Evolutionary conservation across 495 filamentous ascomycete species (phyloP), one percentile per base, ranked within the genome.

Genomic region (Jackrogersella multiformis): DNA sequence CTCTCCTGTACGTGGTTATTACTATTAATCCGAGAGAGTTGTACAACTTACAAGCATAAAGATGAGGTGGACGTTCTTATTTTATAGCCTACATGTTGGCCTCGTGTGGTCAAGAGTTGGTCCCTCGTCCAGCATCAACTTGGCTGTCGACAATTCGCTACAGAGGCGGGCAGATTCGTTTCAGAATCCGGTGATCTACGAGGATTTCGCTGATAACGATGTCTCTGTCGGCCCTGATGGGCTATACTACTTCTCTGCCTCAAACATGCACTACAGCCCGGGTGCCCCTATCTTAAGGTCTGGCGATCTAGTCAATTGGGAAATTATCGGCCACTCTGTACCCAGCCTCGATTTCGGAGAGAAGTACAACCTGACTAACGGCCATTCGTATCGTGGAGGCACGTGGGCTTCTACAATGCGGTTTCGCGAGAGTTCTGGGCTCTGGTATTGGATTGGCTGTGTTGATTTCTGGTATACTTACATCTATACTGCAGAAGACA

Each of bases 371-470:
- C 72, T 89, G 45, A 75, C 75, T n/a, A 71, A 63, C 53, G 61
- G 53, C 18, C 44, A 52, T 34, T 84, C 82, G 2, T 89, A 88
- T 69, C 73, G 80, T 7, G 74, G 80, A 46, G 86, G 85, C 20
- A 85, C 81, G 10, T 87, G 84, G 84, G 86, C 86, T 0, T 82
- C 78, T 2, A 83, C 80, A 0, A 72, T 87, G 57, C 74, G 81
- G 21, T 85, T 86, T 68, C 80, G 81, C 10, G 30, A 72, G 21
- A 81, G 77, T 32, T 79, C 71, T 51, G 76, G 75, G 15, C 67
- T 67, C 1, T 89, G 78, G 67, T 86, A 87, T 73, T 89, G 84
- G 84, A 78, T 85, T 9, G 85, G 84, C 13, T 87, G 85, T 56
- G 74, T 87, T 28, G 78, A 82, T 13, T 79, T 64, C 66, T 73